These are phyloP conservation scores for Zygosaccharomyces rouxii DNA, from an alignment of 805 yeast species.

Conservation along the genomic window DNA sequence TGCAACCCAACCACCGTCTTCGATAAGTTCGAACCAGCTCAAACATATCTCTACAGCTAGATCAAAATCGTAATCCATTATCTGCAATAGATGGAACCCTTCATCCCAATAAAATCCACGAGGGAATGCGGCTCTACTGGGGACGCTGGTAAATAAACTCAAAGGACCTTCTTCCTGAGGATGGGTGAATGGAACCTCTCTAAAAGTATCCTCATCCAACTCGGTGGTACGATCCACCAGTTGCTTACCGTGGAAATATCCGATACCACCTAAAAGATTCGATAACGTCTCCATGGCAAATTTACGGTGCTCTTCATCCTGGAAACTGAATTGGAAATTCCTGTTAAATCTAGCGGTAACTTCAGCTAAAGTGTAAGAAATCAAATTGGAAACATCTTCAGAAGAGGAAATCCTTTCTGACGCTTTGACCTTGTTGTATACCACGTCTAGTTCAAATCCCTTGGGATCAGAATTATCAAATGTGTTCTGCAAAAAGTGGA, in stretches of 20 bases:
- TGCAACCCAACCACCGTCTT: constrained; percentile 90
- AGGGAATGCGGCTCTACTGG: constrained; percentile 91
- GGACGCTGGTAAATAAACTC: constrained; percentile 76
- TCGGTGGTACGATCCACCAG: constrained; percentile 69
- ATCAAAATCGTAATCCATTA: constrained; percentile 78
- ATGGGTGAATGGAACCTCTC: constrained; percentile 42
- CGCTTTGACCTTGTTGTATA: constrained; percentile 48
- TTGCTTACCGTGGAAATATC: constrained; percentile 81
- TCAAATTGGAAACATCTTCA: constrained; percentile 22
- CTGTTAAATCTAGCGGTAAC: constrained; percentile 43
- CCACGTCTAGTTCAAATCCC: constrained; percentile 64
- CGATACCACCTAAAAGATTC: constrained; percentile 83
- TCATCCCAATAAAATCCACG: constrained; percentile 99
- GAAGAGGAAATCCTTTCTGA: constrained; percentile 36
- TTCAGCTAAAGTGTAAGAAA: constrained; percentile 21
- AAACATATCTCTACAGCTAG: constrained; percentile 71
- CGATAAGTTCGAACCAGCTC: constrained; percentile 85
- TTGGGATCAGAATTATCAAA: constrained; percentile 50
- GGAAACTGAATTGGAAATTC: constrained; percentile 44
- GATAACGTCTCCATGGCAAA: constrained; percentile 81
- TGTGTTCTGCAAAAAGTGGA: constrained; percentile 73
- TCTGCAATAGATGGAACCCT: constrained; percentile 86
- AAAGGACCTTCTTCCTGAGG: constrained; percentile 72
- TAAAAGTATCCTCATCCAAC: constrained; percentile 67
- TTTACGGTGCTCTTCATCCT: constrained; percentile 37